A percentile compares a stretch with the other conserved stretches of the same genome.
Conservation (phyloP, 2,329 filamentous ascomycete genomes). For the Fusarium sp. region DNA sequence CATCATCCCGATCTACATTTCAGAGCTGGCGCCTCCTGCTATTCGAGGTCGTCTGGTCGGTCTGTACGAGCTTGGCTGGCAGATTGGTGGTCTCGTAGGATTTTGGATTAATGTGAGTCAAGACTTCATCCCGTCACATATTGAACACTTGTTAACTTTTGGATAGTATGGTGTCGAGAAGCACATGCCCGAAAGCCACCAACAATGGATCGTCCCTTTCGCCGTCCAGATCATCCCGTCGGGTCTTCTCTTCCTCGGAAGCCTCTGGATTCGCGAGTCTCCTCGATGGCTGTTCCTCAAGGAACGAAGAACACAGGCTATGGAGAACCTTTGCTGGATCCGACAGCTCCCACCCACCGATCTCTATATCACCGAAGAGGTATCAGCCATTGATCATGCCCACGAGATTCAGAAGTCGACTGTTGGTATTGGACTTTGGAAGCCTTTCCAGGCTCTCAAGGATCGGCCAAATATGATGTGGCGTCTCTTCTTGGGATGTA, state of each 20-base stretch:
- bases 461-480: slow-evolving; percentile 59
- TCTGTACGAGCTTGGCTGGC: slow-evolving; percentile 17
- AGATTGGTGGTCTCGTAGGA: slow-evolving; percentile 9
- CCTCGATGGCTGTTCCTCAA: slow-evolving; percentile 68
- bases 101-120: slow-evolving; percentile 19
- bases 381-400: slow-evolving; percentile 31
- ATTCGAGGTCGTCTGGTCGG: slow-evolving; percentile 59
- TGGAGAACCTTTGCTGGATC: slow-evolving; percentile 63
- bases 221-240: slow-evolving; percentile 64
- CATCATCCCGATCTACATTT: slow-evolving; percentile 57
- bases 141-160: fast-evolving
- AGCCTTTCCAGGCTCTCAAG: slow-evolving; percentile 32
- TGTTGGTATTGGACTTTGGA: slow-evolving; percentile 56
- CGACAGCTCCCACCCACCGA: slow-evolving; percentile 58
- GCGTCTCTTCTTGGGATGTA: slow-evolving; percentile 69
- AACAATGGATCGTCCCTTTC: slow-evolving; percentile 60
- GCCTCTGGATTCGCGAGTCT: slow-evolving; percentile 61
- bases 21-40: slow-evolving; percentile 58
- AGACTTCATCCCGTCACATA: fast-evolving
- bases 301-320: slow-evolving; percentile 60
- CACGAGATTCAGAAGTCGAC: slow-evolving; percentile 69
- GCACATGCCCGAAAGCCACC: slow-evolving; percentile 27
- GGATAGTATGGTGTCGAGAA: slow-evolving; percentile 29
- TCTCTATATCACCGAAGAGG: slow-evolving; percentile 50
- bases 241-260: slow-evolving; percentile 59